Evolutionary conservation across 495 filamentous ascomycete species (phyloP).

Genomic region (Penicillium canescens): DNA sequence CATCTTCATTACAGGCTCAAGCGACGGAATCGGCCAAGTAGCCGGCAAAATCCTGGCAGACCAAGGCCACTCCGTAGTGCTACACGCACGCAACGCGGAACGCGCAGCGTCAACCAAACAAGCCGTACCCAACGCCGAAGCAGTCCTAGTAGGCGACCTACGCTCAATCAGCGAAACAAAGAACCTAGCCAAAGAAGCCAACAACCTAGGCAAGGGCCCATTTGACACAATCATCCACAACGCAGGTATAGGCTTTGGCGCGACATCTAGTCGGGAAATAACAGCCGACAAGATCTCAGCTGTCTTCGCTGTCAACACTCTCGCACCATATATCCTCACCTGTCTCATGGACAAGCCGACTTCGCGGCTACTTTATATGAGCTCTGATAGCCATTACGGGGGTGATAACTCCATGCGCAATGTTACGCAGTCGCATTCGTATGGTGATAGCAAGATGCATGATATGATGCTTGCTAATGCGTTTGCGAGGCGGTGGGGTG

Average conservation of each 20-base stretch:
- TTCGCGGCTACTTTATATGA: conserved; percentile 50
- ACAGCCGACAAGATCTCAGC: conserved; percentile 49
- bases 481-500: conserved; percentile 50
- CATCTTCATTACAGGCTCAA: conserved; percentile 58
- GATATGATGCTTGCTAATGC: conserved; percentile 55
- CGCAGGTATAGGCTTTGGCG: conserved; percentile 48
- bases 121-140: conserved; percentile 49
- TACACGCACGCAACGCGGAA: conserved; percentile 55
- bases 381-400: conserved; percentile 48
- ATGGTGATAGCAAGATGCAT: conserved; percentile 55
- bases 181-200: conserved; percentile 49
- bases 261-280: conserved; percentile 30
- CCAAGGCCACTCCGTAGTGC: conserved; percentile 54
- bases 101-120: conserved; percentile 44
- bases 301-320: conserved; percentile 56
- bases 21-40: conserved; percentile 47
- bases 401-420: conserved; percentile 46
- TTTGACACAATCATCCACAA: conserved; percentile 63
- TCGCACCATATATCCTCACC: conserved; percentile 59
- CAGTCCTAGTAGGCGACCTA: conserved; percentile 52
- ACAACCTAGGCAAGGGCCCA: conserved; percentile 35
- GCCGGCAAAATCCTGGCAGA: conserved; percentile 50
- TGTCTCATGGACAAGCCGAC: conserved; percentile 53
- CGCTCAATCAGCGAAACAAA: conserved; percentile 54
- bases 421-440: conserved; percentile 34